phyloP scores from a whole-genome alignment of 345 rosid species.

The Eutrema japonicum region DNA sequence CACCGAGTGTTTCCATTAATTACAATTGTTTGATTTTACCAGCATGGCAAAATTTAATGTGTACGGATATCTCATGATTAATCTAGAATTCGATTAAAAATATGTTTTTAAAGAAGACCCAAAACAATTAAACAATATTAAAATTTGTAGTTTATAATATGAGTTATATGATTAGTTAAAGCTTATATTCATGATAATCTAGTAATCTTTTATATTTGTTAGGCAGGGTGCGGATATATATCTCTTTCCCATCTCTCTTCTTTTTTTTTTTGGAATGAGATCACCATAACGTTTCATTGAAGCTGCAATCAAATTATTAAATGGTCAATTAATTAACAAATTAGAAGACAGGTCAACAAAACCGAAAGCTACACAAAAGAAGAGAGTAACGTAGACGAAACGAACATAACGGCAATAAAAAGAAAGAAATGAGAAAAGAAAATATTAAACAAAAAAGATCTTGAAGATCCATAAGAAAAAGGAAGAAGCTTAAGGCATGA shows the following conservation, averaged over 20 bases:
- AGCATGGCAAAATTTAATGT: not conserved
- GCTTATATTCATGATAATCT: not conserved
- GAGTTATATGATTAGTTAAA: not conserved
- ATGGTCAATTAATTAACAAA: conserved; percentile 43
- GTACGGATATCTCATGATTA: not conserved
- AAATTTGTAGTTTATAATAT: not conserved
- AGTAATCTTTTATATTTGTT: not conserved
- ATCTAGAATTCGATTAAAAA: not conserved
- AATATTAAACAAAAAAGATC: conserved; percentile 19
- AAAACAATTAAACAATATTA: not conserved
- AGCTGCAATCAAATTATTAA: conserved; percentile 34
- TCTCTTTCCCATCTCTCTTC: conserved; percentile 7
- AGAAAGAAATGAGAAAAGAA: conserved; percentile 16
- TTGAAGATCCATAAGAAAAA: conserved; percentile 50
- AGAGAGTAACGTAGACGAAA: conserved; percentile 50
- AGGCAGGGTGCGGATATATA: not conserved
- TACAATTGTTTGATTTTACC: not conserved
- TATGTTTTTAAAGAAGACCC: not conserved
- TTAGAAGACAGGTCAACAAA: conserved; percentile 45
- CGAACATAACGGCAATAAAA: conserved; percentile 50
- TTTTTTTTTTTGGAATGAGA: not conserved
- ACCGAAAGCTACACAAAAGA: conserved; percentile 42
- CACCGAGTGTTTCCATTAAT: too few species aligned
- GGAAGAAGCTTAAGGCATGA: conserved; percentile 41
- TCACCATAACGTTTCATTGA: conserved; percentile 33